Base-by-base conservation (phyloP, 2,329 filamentous ascomycete genomes). In the Phialocephala sp. region DNA sequence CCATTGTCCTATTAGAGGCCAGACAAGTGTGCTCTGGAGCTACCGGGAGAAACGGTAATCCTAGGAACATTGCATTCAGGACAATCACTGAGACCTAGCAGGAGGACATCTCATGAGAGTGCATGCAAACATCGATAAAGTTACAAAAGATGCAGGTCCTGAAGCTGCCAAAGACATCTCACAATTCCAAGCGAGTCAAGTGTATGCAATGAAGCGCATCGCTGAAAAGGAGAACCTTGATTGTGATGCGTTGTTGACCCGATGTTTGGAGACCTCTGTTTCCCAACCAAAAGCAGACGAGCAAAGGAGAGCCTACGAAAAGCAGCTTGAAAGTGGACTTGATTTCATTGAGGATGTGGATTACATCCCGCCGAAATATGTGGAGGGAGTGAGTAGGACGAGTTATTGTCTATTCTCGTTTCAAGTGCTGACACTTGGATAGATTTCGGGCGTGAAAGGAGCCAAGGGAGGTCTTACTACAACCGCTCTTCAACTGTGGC, bases 11-110 rank as follows among this genome's bases (percentile, higher is more conserved):
- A 18, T 32, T 60, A 0, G 80, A 81, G 64, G 79, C 79, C 1
- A 70, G 79, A 24, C 72, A 77, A 61, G 76, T 74, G 1, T 81
- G 79, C 63, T 82, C 78, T 18, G 80, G 80, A 4, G 81, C 81
- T 2, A 82, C 80, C 5, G 69, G 69, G 24, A 62, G 71, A 62
- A 69, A 81, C 5, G 80, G 81, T 24, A 79, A 79, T 6, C 9
- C 15, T 12, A 15, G 18, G 1, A 24, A 41, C 15, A 11, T 12
- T 22, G 20, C 1, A 36, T 36, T 11, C 15, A 57, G n/a, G 5
- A n/a, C n/a, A n/a, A 24, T 27, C 36, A 24, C 27, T 57, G 27
- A 57, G 11, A 15, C 32, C 18, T 18, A 35, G 2, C 24, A 59
- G 55, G 61, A 8, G 61, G 61, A n/a, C 61, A 63, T 36, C 18